phyloP scores from a whole-genome alignment of 1,139 yeast species.

The Geotrichum europaeum region DNA sequence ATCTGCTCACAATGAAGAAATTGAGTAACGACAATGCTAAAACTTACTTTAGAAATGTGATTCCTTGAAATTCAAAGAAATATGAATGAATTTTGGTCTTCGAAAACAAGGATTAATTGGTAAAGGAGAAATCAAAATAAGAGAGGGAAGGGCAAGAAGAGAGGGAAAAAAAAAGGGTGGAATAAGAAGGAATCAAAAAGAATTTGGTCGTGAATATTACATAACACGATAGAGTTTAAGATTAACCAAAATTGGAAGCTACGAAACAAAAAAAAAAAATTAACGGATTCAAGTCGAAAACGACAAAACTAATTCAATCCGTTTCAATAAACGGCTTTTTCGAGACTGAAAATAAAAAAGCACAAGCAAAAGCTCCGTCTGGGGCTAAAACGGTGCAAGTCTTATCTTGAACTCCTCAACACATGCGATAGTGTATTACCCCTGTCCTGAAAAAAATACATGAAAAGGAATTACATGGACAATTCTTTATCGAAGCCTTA shows the following conservation, averaged over 20 bases:
- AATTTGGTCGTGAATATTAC: neutral
- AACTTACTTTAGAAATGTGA: neutral
- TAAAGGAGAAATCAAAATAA: neutral
- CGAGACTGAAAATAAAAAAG: neutral
- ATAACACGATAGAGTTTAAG: neutral
- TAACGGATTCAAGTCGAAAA: neutral
- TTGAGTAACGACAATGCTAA: neutral
- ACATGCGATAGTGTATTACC: neutral
- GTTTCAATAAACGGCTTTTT: neutral
- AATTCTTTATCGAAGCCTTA: too few species aligned
- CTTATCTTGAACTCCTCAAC: neutral
- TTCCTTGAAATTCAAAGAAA: neutral
- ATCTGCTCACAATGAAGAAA: neutral
- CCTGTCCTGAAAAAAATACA: too few species aligned
- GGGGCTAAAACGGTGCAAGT: neutral
- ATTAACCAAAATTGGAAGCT: neutral
- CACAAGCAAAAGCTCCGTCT: neutral
- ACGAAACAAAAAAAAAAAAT: neutral
- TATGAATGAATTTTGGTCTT: neutral
- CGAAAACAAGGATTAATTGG: neutral
- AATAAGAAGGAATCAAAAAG: neutral
- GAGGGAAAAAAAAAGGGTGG: neutral
- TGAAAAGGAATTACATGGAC: too few species aligned
- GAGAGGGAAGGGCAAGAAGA: neutral
- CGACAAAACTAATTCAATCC: neutral